These are phyloP conservation scores for Thraustotheca clavata DNA, from an alignment of 352 stramenopile genomes.

Conservation along the genomic window DNA sequence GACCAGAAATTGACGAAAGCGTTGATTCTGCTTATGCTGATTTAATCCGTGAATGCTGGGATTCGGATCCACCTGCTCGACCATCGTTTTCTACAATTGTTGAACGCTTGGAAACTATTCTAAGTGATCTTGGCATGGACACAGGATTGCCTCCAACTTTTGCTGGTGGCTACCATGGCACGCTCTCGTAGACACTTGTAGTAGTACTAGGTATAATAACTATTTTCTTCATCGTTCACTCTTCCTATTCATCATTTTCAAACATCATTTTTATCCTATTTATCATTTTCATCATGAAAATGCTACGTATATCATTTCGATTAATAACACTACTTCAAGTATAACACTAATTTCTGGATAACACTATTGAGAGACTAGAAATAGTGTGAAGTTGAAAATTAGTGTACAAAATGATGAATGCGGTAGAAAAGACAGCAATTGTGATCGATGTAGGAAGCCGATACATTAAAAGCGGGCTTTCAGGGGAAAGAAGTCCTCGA, in stretches of 20 bases:
- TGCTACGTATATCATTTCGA: too few relatives aligned
- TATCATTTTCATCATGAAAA: too few relatives aligned
- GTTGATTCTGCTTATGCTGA: slow-evolving; percentile 56
- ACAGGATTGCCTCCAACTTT: slow-evolving; percentile 79
- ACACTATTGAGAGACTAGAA: too few relatives aligned
- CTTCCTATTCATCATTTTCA: too few relatives aligned
- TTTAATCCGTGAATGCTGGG: slow-evolving; percentile 79
- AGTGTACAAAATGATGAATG: slow-evolving; percentile 17
- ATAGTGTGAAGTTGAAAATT: too few relatives aligned
- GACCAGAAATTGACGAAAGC: slow-evolving; percentile 55
- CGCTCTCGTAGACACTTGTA: slow-evolving; percentile 1
- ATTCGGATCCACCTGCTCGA: slow-evolving; percentile 59
- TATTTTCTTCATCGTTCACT: too few relatives aligned
- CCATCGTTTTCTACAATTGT: slow-evolving; percentile 76
- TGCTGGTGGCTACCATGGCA: slow-evolving; percentile 74
- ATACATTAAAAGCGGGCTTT: slow-evolving; percentile 61
- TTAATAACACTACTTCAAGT: too few relatives aligned
- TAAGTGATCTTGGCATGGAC: slow-evolving; percentile 59
- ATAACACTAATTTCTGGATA: too few relatives aligned
- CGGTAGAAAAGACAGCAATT: slow-evolving; percentile 32
- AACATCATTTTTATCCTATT: too few relatives aligned
- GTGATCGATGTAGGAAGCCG: slow-evolving; percentile 68
- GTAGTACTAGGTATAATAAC: too few relatives aligned
- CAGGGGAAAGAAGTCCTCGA: slow-evolving; percentile 62
- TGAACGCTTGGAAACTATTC: slow-evolving; percentile 56